Base-by-base conservation (phyloP, 176 grass and related monocot genomes). In the Areca catechu region DNA sequence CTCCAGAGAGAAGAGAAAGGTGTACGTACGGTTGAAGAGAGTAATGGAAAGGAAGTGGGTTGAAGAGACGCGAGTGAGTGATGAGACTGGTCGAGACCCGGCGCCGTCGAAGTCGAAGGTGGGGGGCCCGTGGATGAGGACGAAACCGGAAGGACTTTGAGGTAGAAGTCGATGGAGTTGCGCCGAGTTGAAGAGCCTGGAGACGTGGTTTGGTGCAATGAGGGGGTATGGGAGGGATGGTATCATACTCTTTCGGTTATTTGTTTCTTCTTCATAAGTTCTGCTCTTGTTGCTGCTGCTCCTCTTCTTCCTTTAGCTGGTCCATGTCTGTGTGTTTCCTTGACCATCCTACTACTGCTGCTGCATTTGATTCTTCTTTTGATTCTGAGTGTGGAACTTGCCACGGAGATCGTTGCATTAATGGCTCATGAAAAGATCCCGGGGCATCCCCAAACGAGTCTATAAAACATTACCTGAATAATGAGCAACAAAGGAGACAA, bases 121-220 rank as follows among this genome's bases (percentile, higher is more conserved):
- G 5, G 81, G 77, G 22, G 89, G 89, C 22, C 84, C 75, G 61
- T 74, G 54, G 71, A 89, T 77, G 77, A 84, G 57, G 52, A 85
- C 78, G 60, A 85, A 89, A 59, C 81, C 78, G 47, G n/a, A n/a
- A 95, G 84, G 15, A 77, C 78, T 67, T 77, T 74, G 74, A 81
- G 68, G 67, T 88, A 95, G 77, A 95, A 95, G 0, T 57, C 63
- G 55, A 85, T 71, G 22, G 72, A 82, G 24, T 9, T 85, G 67
- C 51, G 85, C 75, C 21, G 81, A 89, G 51, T 65, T 79, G 78
- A 81, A 95, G 50, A 89, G 68, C 48, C 85, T 72, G 2, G 89
- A 89, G 68, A 95, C 77, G 50, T 85, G 89, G 71, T 95, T 89
- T 16, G 85, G 89, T 48, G 81, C 72, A 78, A 82, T 85, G n/a